Conservation (phyloP, 306 rosid species). For the Quercus engelmannii region DNA sequence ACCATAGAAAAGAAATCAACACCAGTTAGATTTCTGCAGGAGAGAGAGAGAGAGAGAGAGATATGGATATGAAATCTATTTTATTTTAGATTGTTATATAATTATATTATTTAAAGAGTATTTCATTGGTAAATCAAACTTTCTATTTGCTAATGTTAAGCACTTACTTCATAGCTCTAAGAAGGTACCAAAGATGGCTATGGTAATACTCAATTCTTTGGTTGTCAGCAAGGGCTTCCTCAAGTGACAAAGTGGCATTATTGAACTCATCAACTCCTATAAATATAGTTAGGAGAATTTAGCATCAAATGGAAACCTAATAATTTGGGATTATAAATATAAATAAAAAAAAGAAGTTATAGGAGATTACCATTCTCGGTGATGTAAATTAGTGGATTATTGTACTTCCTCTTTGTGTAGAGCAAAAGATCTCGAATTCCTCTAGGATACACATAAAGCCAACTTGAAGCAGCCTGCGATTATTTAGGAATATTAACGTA, state of each 20-base stretch:
- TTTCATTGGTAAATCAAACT: too few relatives aligned
- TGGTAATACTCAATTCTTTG: constrained; percentile 39
- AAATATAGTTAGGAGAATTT: neutral
- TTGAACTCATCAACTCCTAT: constrained; percentile 55
- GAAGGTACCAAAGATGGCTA: constrained; percentile 41
- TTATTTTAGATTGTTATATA: too few relatives aligned
- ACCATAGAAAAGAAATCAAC: neutral
- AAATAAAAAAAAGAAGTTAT: neutral
- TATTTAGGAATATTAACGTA: too few relatives aligned
- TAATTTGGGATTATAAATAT: neutral
- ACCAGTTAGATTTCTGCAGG: too few relatives aligned
- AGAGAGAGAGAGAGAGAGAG: neutral
- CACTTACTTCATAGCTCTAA: constrained; percentile 51
- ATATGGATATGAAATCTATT: neutral
- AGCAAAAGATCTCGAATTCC: constrained; percentile 44
- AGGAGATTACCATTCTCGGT: constrained; percentile 61
- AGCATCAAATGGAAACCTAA: constrained; percentile 9
- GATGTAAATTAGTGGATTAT: constrained; percentile 53
- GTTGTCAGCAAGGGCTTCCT: constrained; percentile 29
- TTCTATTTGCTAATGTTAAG: neutral
- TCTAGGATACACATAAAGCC: constrained; percentile 56
- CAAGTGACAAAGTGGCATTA: constrained; percentile 37
- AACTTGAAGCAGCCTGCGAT: constrained; percentile 41
- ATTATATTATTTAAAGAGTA: too few relatives aligned
- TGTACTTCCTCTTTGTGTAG: constrained; percentile 44